Evolutionary conservation across 306 rosid genomes (phyloP), one percentile per base, ranked within the genome.

Genomic region (Vicia villosa): DNA sequence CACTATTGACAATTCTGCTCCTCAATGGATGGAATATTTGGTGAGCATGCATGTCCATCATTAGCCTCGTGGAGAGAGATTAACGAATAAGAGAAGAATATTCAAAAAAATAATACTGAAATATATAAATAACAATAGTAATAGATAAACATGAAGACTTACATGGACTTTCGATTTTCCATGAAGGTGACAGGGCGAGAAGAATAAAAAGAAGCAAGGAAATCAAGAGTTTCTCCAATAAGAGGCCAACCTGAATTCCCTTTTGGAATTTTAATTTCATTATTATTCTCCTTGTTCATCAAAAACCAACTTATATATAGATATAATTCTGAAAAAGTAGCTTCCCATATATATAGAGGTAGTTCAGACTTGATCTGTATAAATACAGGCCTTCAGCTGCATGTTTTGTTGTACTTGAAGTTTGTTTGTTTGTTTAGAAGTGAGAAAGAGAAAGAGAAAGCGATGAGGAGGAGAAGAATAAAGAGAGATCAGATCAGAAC

Each of bases 231-330:
- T 83, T 88, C 98, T 69, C 98, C 98, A 0, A 94, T 10, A 30
- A 94, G 41, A 70, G 98, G 98, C 96, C 92, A 94, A 70, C 98
- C 97, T 0, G 77, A 62, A 65, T 58, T 83, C 17, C 98, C 98
- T 71, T 56, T 75, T 3, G 97, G 98, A 77, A 87, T n/a, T 28
- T 78, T 75, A 0, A 26, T 14, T 52, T 51, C 59, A 26, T 59
- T 24, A 8, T 49, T 34, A 12, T 73, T 50, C 16, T 46, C 34
- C 26, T 49, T 68, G 68, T 66, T 70, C 66, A 47, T 26, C n/a
- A 78, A 60, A 70, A 73, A 68, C 79, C 80, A 77, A n/a, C n/a
- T n/a, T n/a, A n/a, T n/a, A n/a, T n/a, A 12, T 45, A 14, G 6
- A 46, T 15, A 46, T 16, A 10, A 47, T 4, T 8, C 21, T 47